Evolutionary conservation across 257 asterid genomes (phyloP), one percentile per base, ranked within the genome.

Genomic region (Solanum chiquidenum): DNA sequence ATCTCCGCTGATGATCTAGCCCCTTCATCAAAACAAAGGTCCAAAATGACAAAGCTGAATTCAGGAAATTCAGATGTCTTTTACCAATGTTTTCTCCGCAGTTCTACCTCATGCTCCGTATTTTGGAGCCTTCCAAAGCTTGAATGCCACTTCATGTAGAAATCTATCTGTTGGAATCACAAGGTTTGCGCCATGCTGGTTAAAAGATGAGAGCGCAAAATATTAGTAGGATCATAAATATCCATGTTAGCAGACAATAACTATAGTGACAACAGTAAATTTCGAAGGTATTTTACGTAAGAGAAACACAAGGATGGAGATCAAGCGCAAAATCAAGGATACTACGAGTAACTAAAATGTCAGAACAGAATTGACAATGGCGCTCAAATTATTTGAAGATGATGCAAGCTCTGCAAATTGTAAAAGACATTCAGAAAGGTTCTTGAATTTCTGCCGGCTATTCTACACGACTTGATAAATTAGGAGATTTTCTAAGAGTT

Each of bases 111-210:
- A 97, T 55, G 99, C 99, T 62, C 99, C 99, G 64, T 97, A 97
- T 77, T 97, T 97, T 27, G 99, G 99, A 84, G 99, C 94, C 94
- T 96, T 97, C 99, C 99, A 96, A 42, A 97, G 94, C 93, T 95
- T 97, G 87, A 97, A 97, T 20, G 98, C 97, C 21, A 95, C 96
- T 91, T 97, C 99, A 44, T 97, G 95, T 21, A 97, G 73, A 89
- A 96, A 94, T 68, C 99, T 93, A 35, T 96, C 99, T 0, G 94
- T 98, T 14, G 99, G 99, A 76, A 94, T 92, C 23, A 87, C 93
- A 62, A 97, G 98, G 92, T 95, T 94, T 72, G 95, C 95, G 20
- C 96, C 90, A 79, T 89, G 89, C 99, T 97, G 98, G 92, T 88
- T 77, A 4, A 29, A 89, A 38, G 38, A 79, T 35, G 20, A 86